Base-by-base conservation (phyloP, 257 asterid genomes). In the Solanum paucissectum region DNA sequence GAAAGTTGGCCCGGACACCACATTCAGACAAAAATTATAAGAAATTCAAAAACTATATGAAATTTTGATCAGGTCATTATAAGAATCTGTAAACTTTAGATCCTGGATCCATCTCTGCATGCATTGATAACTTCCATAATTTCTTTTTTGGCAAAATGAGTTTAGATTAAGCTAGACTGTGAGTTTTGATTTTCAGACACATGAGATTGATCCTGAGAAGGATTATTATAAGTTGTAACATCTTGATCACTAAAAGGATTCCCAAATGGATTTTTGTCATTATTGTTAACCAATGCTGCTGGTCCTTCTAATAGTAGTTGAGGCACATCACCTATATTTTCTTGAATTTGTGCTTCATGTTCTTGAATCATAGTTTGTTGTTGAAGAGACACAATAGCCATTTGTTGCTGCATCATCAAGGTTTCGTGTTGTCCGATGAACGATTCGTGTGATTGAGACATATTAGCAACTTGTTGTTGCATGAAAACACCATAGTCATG, bases 241-340 rank as follows among this genome's bases (percentile, higher is more conserved):
- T 73, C 88, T 90, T 89, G 92, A 49, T 92, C 93, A 25, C 58
- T 79, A 79, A 94, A 94, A 27, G 98, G 97, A 88, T 95, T 92
- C 68, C 90, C 94, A 23, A 92, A 88, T 40, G 90, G 91, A 33
- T 83, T 89, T 12, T 87, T 11, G 3, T 90, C 52, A 36, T 87
- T 92, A 32, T 87, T 92, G 38, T 79, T 27, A 34, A 74, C 92
- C 23, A 62, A 46, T 81, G 42, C 6, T 81, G 42, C 42, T 44
- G 68, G 68, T 46, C 85, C 85, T 81, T 81, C 68, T 77, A 77
- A 21, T 79, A 25, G 83, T 11, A 37, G 18, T 14, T 44, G 84
- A 44, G 66, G 62, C 64, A 79, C 64, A 8, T 25, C 84, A 44
- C 16, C 64, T 9, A 5, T 49, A 2, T 29, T 18, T 81, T 46